These are phyloP conservation scores for Davidsoniella eucalypti DNA, from an alignment of 2,329 filamentous ascomycete genomes.

Conservation along the genomic window DNA sequence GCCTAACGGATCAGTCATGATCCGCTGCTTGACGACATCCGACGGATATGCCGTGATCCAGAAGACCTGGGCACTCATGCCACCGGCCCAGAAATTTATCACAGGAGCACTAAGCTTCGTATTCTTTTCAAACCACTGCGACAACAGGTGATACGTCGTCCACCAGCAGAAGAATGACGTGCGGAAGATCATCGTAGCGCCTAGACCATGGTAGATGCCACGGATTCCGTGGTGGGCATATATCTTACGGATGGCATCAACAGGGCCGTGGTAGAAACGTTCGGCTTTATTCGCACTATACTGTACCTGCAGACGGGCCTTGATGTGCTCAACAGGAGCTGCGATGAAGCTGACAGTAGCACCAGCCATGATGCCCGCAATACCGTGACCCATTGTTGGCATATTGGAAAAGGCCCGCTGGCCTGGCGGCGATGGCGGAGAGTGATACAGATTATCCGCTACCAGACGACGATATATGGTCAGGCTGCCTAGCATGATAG, in stretches of 20 bases:
- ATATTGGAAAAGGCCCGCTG: conserved; percentile 23
- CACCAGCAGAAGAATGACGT: conserved; percentile 98
- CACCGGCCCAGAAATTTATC: conserved; percentile 95
- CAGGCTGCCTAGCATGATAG: conserved; percentile 74
- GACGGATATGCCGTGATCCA: conserved; percentile 86
- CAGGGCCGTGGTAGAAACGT: conserved; percentile 67
- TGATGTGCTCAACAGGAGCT: conserved; percentile 87
- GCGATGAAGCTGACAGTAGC: conserved; percentile 85
- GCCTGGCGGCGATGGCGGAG: conserved; percentile 13
- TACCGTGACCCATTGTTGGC: conserved; percentile 64
- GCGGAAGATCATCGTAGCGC: conserved; percentile 73
- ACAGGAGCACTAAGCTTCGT: conserved; percentile 60
- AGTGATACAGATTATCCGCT: conserved; percentile 57
- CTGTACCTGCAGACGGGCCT: conserved; percentile 85
- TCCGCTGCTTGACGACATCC: conserved; percentile 86
- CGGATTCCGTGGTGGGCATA: conserved; percentile 53
- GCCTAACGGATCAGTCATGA: conserved; percentile 89
- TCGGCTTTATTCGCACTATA: conserved; percentile 67
- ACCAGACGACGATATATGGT: conserved; percentile 78
- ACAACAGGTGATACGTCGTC: conserved; percentile 82
- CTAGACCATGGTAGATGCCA: conserved; percentile 75
- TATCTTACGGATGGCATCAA: conserved; percentile 66
- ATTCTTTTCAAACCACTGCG: conserved; percentile 45
- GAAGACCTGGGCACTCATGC: conserved; percentile 81
- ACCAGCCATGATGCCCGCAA: conserved; percentile 77